Percentiles rank a stretch among this genome's conserved stretches.
Evolutionary conservation across 1,284 basidiomycete genomes (phyloP).

Genomic region (Naganishia cerealis): DNA sequence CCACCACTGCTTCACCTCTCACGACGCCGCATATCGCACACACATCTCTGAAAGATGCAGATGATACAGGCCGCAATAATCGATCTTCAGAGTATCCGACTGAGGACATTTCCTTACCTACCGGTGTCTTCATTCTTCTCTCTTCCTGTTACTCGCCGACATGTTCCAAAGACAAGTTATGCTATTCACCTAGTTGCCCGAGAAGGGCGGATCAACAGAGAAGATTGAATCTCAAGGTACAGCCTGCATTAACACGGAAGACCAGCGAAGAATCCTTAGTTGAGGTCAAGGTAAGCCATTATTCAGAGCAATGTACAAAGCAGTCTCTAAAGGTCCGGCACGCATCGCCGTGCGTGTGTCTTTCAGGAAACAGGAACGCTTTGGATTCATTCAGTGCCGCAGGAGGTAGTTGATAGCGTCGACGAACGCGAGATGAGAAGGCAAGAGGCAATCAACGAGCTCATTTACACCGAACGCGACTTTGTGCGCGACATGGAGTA

Average conservation of each 20-base stretch:
- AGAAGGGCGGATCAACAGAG: constrained; percentile 90
- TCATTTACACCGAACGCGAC: constrained; percentile 96
- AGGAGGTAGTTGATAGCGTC: constrained; percentile 88
- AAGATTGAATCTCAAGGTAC: constrained; percentile 83
- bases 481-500: constrained; percentile 98
- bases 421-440: constrained; percentile 90
- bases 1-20: constrained; percentile 42
- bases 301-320: constrained; percentile 27
- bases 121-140: constrained; percentile 93
- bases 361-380: constrained; percentile 81
- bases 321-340: not conserved
- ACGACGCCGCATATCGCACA: constrained; percentile 51
- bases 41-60: constrained; percentile 52
- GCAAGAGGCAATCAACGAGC: constrained; percentile 98
- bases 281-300: constrained; percentile 67
- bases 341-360: not conserved
- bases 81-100: constrained; percentile 40
- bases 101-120: constrained; percentile 66
- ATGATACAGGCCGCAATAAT: constrained; percentile 52
- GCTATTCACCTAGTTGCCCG: constrained; percentile 97
- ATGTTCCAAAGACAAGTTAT: constrained; percentile 85
- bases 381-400: constrained; percentile 94
- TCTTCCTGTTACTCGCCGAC: constrained; percentile 99
- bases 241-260: constrained; percentile 72
- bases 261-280: constrained; percentile 78